Evolutionary conservation across 495 filamentous ascomycete genomes (phyloP), one percentile per base, ranked within the genome.

Genomic region (Melanomma pulvis-pyrius): DNA sequence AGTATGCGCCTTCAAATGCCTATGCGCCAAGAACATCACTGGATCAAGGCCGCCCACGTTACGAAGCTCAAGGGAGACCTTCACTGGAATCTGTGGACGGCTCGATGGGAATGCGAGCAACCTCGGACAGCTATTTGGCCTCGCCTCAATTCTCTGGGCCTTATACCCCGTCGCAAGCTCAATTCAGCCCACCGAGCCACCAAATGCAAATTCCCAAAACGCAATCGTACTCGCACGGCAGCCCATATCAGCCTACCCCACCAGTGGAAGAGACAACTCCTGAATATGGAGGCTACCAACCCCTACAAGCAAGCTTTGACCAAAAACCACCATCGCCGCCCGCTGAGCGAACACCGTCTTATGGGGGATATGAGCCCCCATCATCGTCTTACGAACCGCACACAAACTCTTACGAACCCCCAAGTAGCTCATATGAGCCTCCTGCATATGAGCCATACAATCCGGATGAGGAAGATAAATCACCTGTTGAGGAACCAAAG

Each of bases 1-100:
- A 84, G 54, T 92, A 92, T 76, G 84, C 88, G 36, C 89, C 90
- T 26, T 64, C 54, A 47, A 61, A 61, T 39, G 30, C 54, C 4
- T 60, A 68, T 26, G 56, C 53, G 2, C 51, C 70, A 26, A 57
- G 70, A 28, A 49, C 56, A 25, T 70, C 69, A 17, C n/a, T 62
- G 26, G 63, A 70, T 17, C 58, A 61, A 50, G 46, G 25, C 17
- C 47, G 49, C 34, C 36, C 62, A 39, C 56, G 56, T 0, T 65
- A 65, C 28, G 61, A 69, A 29, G 34, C 65, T 44, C 54, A 55
- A 36, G 65, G 70, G 9, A 49, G 70, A 28, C 47, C 70, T 12
- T 72, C 65, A 13, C 48, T 72, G 60, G 70, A 72, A 21, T 72
- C 70, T 12, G 9, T 41, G 12, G 68, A 67, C 41, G 55, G 63